Conservation (phyloP, 352 stramenopile species). For the Globisporangium spinosum region DNA sequence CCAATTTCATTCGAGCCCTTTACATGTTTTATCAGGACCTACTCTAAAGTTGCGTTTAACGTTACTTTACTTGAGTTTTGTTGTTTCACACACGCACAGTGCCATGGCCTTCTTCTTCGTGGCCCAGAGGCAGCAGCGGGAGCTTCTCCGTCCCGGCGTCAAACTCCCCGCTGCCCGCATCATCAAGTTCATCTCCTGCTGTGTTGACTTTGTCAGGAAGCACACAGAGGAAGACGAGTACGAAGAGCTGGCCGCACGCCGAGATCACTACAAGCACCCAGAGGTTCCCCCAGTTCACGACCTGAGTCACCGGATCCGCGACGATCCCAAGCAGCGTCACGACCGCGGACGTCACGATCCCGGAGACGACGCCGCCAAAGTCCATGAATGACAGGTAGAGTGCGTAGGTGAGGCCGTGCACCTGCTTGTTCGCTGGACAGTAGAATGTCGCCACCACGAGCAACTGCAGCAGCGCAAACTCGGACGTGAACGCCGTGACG, state of each 20-base stretch:
- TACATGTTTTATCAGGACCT: neutral
- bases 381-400: slow-evolving; percentile 85
- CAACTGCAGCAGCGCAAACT: slow-evolving; percentile 79
- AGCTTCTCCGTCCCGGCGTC: slow-evolving; percentile 34
- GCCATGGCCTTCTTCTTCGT: slow-evolving; percentile 1
- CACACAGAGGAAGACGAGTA: slow-evolving; percentile 67
- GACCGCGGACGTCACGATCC: slow-evolving; percentile 51
- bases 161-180: neutral
- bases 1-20: neutral
- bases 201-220: slow-evolving; percentile 60
- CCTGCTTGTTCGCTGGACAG: slow-evolving; percentile 44
- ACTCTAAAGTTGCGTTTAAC: neutral
- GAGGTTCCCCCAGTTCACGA: slow-evolving; percentile 57
- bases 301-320: slow-evolving; percentile 43
- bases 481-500: slow-evolving; percentile 68
- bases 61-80: neutral
- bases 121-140: slow-evolving; percentile 30
- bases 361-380: slow-evolving; percentile 74
- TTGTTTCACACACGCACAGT: slow-evolving; percentile 22
- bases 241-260: slow-evolving; percentile 51
- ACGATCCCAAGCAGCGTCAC: slow-evolving; percentile 60
- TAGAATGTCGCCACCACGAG: slow-evolving; percentile 84
- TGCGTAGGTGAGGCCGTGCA: slow-evolving; percentile 76
- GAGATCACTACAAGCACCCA: slow-evolving; percentile 62
- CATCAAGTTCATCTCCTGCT: slow-evolving; percentile 11